Evolutionary conservation across 129 eudicot genomes (phyloP).

Genomic region (Silybum marianum): DNA sequence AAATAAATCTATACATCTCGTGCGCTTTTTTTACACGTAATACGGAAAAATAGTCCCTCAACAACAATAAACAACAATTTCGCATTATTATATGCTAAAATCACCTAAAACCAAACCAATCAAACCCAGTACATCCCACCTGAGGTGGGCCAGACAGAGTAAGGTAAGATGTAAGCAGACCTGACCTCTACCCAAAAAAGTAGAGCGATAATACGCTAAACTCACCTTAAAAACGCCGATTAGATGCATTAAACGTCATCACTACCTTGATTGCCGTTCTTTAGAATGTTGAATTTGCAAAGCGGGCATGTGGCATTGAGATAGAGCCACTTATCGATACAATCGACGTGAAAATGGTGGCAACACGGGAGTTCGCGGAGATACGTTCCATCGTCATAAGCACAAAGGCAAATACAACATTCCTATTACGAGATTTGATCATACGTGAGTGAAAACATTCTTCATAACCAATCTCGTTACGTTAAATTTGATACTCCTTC

Average conservation of each 20-base stretch:
- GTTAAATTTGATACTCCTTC: too few relatives aligned
- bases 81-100: not conserved
- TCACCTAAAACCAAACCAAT: not conserved
- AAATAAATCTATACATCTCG: not conserved
- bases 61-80: not conserved
- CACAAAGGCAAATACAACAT: constrained; percentile 80
- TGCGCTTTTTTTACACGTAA: constrained; percentile 4
- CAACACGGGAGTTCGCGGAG: constrained; percentile 84
- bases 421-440: constrained; percentile 40
- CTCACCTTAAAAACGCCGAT: not conserved
- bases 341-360: constrained; percentile 72
- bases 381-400: constrained; percentile 67
- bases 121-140: not conserved
- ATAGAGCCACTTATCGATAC: constrained; percentile 75
- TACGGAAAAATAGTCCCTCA: constrained; percentile 1
- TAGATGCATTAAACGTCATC: constrained; percentile 26
- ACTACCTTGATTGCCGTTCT: constrained; percentile 53
- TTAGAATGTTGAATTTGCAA: constrained; percentile 67
- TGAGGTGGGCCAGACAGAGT: not conserved
- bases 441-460: not conserved
- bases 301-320: constrained; percentile 77
- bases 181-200: not conserved
- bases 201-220: not conserved
- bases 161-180: not conserved
- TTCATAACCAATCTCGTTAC: not conserved